Percentiles rank a stretch among this genome's conserved stretches.
These are phyloP conservation scores for Arachis monticola DNA, from an alignment of 331 rosid species.

Conservation along the genomic window DNA sequence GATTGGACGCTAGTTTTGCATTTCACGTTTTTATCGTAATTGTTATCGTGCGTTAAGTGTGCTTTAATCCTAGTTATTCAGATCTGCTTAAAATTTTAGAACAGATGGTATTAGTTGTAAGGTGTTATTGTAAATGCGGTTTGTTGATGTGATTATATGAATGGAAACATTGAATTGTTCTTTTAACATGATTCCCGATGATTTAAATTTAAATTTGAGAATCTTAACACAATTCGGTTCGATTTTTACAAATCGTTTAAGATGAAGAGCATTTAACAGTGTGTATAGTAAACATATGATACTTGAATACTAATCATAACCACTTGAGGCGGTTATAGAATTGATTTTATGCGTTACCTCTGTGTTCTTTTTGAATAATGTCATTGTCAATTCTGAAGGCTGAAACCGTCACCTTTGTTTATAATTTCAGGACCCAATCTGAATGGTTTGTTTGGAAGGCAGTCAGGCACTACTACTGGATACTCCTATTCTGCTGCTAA, in stretches of 20 bases:
- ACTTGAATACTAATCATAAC: neutral
- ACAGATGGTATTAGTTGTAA: neutral
- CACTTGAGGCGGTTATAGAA: neutral
- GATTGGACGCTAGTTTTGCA: neutral
- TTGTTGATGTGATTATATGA: slow-evolving; percentile 3
- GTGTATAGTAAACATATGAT: too few species aligned
- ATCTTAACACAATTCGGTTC: neutral
- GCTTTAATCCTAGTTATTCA: neutral
- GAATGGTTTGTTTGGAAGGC: slow-evolving; percentile 88
- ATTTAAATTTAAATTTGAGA: neutral
- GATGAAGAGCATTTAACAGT: neutral
- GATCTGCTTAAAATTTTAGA: neutral
- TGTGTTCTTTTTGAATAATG: neutral
- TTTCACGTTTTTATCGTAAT: neutral
- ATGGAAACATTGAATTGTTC: neutral
- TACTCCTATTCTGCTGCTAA: slow-evolving; percentile 88
- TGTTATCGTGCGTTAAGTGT: slow-evolving; percentile 7
- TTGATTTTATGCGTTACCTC: neutral
- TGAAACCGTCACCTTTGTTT: neutral
- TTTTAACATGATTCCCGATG: neutral
- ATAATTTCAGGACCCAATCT: slow-evolving; percentile 77
- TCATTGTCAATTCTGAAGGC: neutral
- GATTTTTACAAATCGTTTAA: neutral
- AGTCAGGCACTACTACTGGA: slow-evolving; percentile 86
- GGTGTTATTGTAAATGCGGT: neutral